Percentiles rank a stretch among this genome's conserved stretches.
These are phyloP conservation scores for Smallanthus sonchifolius DNA, from an alignment of 129 eudicot species.

Conservation along the genomic window DNA sequence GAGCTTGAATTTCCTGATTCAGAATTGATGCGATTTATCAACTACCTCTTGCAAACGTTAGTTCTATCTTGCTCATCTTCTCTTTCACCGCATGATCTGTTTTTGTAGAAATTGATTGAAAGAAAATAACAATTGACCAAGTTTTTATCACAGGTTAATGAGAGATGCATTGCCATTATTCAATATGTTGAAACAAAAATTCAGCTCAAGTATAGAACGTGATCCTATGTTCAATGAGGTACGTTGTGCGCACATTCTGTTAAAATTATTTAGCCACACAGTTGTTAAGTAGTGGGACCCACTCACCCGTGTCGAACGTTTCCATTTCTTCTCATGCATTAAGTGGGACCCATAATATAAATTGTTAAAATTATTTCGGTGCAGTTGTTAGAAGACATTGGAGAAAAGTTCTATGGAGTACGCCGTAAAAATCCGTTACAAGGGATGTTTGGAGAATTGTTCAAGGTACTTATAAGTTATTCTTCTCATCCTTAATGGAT, in stretches of 20 bases:
- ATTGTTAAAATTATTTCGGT: constrained; percentile 12
- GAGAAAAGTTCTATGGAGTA: constrained; percentile 84
- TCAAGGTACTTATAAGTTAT: constrained; percentile 49
- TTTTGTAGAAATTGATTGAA: background rate
- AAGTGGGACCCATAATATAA: background rate
- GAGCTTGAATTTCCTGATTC: constrained; percentile 63
- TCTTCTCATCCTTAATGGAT: constrained; percentile 11
- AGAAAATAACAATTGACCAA: background rate
- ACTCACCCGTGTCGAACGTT: background rate
- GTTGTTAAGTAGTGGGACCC: background rate
- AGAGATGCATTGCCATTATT: constrained; percentile 96
- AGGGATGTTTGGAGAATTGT: constrained; percentile 89
- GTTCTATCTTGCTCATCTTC: constrained; percentile 15
- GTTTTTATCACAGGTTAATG: constrained; percentile 56
- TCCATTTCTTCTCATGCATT: background rate
- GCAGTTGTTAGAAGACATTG: constrained; percentile 80
- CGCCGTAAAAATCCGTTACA: constrained; percentile 76
- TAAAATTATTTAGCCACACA: background rate
- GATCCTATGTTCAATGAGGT: constrained; percentile 82
- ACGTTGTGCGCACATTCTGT: background rate
- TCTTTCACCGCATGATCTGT: background rate
- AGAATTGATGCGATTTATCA: constrained; percentile 62
- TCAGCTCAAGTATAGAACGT: constrained; percentile 66
- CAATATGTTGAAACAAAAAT: constrained; percentile 74
- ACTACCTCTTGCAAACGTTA: constrained; percentile 80